These are phyloP conservation scores for Sporobolomyces roseus DNA, from an alignment of 768 basidiomycete genomes.

Conservation along the genomic window DNA sequence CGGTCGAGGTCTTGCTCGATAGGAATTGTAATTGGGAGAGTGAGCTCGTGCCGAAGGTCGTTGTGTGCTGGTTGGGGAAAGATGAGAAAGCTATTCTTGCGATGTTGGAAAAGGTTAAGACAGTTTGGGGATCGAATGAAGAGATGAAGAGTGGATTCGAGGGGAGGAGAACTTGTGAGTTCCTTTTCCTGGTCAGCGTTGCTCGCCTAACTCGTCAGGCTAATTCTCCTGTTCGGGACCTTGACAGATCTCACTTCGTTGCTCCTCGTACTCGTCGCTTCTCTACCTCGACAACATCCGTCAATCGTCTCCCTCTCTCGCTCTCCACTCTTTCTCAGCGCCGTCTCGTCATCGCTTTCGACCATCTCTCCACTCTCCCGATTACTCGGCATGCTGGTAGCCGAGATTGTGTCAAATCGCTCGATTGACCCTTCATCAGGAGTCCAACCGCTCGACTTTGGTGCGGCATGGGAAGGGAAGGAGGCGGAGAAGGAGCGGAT, in stretches of 20 bases:
- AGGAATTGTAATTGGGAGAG: slow-evolving; percentile 59
- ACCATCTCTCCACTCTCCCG: slow-evolving; percentile 73
- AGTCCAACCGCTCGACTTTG: slow-evolving; percentile 70
- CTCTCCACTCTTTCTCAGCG: slow-evolving; percentile 58
- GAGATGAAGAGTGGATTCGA: slow-evolving; percentile 76
- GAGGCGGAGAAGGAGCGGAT: slow-evolving; percentile 65
- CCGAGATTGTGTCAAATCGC: slow-evolving; percentile 58
- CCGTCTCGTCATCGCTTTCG: slow-evolving; percentile 68
- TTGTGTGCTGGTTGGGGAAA: slow-evolving; percentile 67
- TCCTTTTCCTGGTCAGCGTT: background rate
- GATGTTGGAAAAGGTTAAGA: slow-evolving; percentile 51
- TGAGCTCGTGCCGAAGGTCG: slow-evolving; percentile 57
- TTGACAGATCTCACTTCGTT: slow-evolving; percentile 66
- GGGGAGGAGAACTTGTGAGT: slow-evolving; percentile 57
- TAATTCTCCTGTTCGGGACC: background rate
- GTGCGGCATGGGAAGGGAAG: slow-evolving; percentile 71
- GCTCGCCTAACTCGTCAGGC: too few relatives aligned
- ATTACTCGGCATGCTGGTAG: slow-evolving; percentile 85
- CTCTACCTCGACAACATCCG: slow-evolving; percentile 58
- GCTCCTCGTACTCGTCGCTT: slow-evolving; percentile 63
- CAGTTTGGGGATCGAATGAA: slow-evolving; percentile 69
- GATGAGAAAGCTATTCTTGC: slow-evolving; percentile 49
- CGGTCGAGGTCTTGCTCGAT: slow-evolving; percentile 54
- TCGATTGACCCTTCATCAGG: slow-evolving; percentile 49
- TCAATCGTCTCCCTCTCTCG: slow-evolving; percentile 47